Conservation (phyloP, 108 stramenopile genomes). For the Asterionellopsis glacialis region DNA sequence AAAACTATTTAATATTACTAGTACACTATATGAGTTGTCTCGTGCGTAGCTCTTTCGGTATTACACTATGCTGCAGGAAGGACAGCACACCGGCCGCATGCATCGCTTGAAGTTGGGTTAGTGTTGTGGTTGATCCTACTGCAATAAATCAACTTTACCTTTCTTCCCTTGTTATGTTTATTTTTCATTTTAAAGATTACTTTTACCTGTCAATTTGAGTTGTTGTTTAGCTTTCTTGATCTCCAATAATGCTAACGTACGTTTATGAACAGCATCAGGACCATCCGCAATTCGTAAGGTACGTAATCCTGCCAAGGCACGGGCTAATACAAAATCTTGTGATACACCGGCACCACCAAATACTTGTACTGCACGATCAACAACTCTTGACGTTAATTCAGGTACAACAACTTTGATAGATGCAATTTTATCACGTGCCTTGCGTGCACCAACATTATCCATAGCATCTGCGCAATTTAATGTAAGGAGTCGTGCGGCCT, state of each 20-base stretch:
- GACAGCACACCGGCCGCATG: too few species aligned
- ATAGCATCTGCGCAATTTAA: slow-evolving; percentile 68
- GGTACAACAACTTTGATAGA: slow-evolving; percentile 91
- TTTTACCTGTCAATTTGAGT: too few species aligned
- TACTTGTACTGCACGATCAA: slow-evolving; percentile 91
- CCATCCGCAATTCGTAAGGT: slow-evolving; percentile 94
- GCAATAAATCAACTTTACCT: too few species aligned
- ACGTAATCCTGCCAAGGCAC: slow-evolving; percentile 75
- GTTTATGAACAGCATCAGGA: slow-evolving; percentile 92
- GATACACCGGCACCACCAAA: slow-evolving; percentile 90
- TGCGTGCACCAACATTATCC: slow-evolving; percentile 49
- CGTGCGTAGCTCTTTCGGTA: too few species aligned
- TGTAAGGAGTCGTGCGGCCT: slow-evolving; percentile 74
- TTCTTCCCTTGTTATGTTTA: too few species aligned
- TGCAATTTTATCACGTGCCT: slow-evolving; percentile 70
- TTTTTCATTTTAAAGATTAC: too few species aligned
- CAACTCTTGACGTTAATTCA: slow-evolving; percentile 52
- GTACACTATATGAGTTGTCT: too few species aligned
- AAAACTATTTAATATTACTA: too few species aligned
- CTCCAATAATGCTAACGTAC: slow-evolving; percentile 68
- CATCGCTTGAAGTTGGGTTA: too few species aligned
- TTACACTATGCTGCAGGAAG: too few species aligned
- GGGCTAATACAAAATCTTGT: slow-evolving; percentile 74
- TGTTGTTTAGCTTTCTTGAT: slow-evolving; percentile 34
- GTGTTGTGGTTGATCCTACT: too few species aligned